These are phyloP conservation scores for Leccinum disarticulatum DNA, from an alignment of 768 basidiomycete species.

Conservation along the genomic window DNA sequence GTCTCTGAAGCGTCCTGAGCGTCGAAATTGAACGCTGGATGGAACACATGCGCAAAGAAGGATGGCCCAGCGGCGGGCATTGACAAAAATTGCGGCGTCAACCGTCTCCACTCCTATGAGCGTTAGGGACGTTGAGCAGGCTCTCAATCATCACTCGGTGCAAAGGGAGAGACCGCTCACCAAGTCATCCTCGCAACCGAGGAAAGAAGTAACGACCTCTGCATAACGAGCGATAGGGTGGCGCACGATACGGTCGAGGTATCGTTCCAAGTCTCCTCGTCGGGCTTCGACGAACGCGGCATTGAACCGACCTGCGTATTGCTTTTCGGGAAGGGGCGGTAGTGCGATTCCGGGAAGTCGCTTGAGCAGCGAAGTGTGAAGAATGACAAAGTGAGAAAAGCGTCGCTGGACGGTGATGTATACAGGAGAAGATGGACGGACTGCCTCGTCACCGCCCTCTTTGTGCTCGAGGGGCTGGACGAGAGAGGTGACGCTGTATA, in stretches of 20 bases:
- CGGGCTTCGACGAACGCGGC: slow-evolving; percentile 82
- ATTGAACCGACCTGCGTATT: slow-evolving; percentile 78
- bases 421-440: slow-evolving; percentile 38
- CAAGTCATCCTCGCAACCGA: slow-evolving; percentile 71
- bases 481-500: slow-evolving; percentile 72
- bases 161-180: slow-evolving; percentile 44
- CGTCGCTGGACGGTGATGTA: slow-evolving; percentile 77
- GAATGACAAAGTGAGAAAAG: slow-evolving; percentile 80
- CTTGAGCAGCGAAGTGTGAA: slow-evolving; percentile 68
- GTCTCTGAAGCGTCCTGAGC: slow-evolving; percentile 62
- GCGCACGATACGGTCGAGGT: slow-evolving; percentile 64
- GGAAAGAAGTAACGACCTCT: slow-evolving; percentile 77
- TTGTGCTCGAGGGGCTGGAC: slow-evolving; percentile 18
- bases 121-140: slow-evolving; percentile 4
- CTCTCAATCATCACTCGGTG: neutral
- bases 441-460: slow-evolving; percentile 18
- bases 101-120: slow-evolving; percentile 67
- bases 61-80: slow-evolving; percentile 67
- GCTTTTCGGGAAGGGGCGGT: slow-evolving; percentile 83
- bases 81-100: slow-evolving; percentile 58
- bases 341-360: slow-evolving; percentile 75
- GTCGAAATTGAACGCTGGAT: slow-evolving; percentile 84
- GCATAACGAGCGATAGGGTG: slow-evolving; percentile 79
- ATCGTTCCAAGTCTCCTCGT: slow-evolving; percentile 78
- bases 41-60: slow-evolving; percentile 79